These are phyloP conservation scores for Thalassiosira profunda DNA, from an alignment of 108 stramenopile species.

Conservation along the genomic window DNA sequence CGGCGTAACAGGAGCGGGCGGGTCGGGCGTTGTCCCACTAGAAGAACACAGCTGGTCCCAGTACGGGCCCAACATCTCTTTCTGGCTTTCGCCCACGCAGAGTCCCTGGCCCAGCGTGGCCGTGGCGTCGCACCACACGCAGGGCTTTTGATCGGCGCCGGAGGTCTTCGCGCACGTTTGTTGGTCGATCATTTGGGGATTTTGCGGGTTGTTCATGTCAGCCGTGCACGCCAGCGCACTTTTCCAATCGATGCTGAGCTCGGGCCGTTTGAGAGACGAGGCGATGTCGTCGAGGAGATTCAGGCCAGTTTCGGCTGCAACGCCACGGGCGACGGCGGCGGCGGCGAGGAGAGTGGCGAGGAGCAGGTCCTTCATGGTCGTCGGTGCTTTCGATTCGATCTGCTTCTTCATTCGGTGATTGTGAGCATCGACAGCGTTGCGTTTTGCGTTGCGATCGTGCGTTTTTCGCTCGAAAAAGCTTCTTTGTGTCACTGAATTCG, in stretches of 20 bases:
- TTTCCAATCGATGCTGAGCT: neutral
- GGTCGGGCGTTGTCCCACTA: neutral
- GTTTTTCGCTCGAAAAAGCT: too few species aligned
- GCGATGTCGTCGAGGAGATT: neutral
- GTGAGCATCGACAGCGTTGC: too few species aligned
- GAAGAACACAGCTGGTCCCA: slow-evolving; percentile 25
- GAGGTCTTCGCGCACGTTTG: slow-evolving; percentile 18
- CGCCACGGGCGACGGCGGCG: neutral
- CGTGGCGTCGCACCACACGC: slow-evolving; percentile 43
- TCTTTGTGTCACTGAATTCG: too few species aligned
- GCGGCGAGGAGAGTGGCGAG: neutral
- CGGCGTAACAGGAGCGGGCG: neutral
- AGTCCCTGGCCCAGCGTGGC: slow-evolving; percentile 12
- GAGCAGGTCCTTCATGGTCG: neutral
- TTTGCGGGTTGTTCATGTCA: slow-evolving; percentile 20
- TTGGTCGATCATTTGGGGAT: slow-evolving; percentile 4
- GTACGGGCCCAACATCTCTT: slow-evolving; percentile 13
- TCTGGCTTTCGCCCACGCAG: slow-evolving; percentile 22
- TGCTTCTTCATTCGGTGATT: too few species aligned
- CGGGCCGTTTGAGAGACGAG: neutral
- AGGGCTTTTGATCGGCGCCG: slow-evolving; percentile 20
- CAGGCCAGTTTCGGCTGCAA: too few species aligned
- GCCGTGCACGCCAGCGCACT: neutral
- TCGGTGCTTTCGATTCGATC: too few species aligned
- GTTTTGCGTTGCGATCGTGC: too few species aligned